A percentile compares a stretch with the other conserved stretches of the same genome.
phyloP scores from a whole-genome alignment of 257 asterid genomes.

The Plantago major region DNA sequence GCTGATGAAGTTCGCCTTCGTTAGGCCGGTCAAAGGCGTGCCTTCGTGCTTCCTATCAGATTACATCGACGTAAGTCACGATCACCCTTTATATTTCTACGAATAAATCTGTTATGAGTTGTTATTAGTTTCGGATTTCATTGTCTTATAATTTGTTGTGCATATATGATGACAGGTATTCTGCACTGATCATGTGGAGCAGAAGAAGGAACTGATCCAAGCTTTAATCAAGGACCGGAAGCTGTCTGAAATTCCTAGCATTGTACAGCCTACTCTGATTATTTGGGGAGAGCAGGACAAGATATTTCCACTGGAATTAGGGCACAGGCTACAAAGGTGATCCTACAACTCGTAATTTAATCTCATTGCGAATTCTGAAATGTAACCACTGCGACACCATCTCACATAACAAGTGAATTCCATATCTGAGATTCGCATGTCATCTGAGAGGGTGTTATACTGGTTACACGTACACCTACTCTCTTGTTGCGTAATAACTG shows the following conservation, averaged over 20 bases:
- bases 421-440: no score
- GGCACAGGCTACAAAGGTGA: constrained; percentile 64
- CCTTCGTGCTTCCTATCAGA: constrained; percentile 84
- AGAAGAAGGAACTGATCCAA: constrained; percentile 67
- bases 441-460: no score
- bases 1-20: constrained; percentile 68
- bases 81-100: not conserved
- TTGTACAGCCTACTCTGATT: constrained; percentile 71
- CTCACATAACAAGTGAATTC: no score
- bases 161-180: constrained; percentile 41
- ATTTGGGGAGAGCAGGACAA: constrained; percentile 87
- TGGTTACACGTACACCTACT: no score
- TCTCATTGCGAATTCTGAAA: no score
- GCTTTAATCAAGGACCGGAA: constrained; percentile 59
- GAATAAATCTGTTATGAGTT: not conserved
- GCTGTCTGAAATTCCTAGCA: constrained; percentile 47
- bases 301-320: constrained; percentile 76
- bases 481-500: no score
- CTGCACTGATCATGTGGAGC: constrained; percentile 53
- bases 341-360: no score
- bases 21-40: constrained; percentile 52
- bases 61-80: constrained; percentile 62
- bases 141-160: not conserved
- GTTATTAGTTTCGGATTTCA: no score
- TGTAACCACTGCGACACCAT: no score